Base-by-base conservation (phyloP, 148 eudicot genomes). In the Hydrangea macrophylla region DNA sequence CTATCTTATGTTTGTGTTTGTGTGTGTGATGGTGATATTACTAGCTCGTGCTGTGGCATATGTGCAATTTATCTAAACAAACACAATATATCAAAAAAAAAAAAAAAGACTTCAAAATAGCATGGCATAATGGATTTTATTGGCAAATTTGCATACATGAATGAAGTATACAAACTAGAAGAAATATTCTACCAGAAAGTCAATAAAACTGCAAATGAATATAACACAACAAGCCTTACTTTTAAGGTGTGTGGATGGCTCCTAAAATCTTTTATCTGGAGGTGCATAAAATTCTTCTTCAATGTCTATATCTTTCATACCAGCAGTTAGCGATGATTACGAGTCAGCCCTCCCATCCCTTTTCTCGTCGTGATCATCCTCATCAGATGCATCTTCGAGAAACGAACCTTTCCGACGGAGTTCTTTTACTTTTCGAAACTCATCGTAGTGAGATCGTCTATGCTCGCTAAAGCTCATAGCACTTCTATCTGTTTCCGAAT, bases 381-480 rank as follows among this genome's bases (percentile, higher is more conserved):
- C 92, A 0, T 86, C 87, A 18, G 80, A 75, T 60, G 51, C 86
- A 56, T 77, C 82, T 73, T 90, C 98, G 5, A 77, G 51, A 10
- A 77, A 39, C 7, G 96, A 88, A 9, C 89, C 90, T 59, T 83
- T 79, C 65, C 83, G 78, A 58, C 79, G 81, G 68, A 88, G 87
- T 73, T 93, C 96, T 80, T 80, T 90, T 80, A 93, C 88, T 77
- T 85, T 88, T 61, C 50, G 80, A 67, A 83, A 93, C 76, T 90
- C 98, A 35, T 93, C 90, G 62, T 93, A 93, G 66, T 93, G 98
- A 32, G 81, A 92, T 75, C 84, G 84, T 63, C 98, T 81, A 40
- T 78, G 96, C 83, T 90, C 96, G 82, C 82, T 85, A 73, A 92
- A 92, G 58, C 82, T 84, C 66, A n/a, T 5, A 23, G 33, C 51